Evolutionary conservation across 495 filamentous ascomycete genomes (phyloP), one percentile per base, ranked within the genome.

Genomic region (Aspergillus bridgeri): DNA sequence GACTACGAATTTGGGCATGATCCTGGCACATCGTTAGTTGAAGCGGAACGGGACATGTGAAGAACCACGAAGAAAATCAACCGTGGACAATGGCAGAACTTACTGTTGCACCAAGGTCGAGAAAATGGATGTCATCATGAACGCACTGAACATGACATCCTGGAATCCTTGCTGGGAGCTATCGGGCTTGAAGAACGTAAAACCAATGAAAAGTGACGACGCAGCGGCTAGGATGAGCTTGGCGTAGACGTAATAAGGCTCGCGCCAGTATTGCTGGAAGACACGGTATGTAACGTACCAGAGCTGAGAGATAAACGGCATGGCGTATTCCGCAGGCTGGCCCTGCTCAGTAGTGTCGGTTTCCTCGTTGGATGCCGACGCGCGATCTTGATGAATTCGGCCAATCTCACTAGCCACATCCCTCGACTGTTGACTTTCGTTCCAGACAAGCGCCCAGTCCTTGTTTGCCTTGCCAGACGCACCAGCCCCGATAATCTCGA

Each of bases 121-220:
- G 69, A 92, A 89, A 51, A 96, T 82, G 6, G 84, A 90, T 49
- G 89, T 78, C 11, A 96, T 73, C 77, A 92, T 85, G 76, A 96
- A 95, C 64, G 93, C 86, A 65, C 85, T 80, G 67, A 94, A 95
- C 68, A 93, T 80, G 57, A 90, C 86, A 68, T 92, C 91, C 67
- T 92, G 90, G 21, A 95, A 82, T 45, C 90, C 91, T 66, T 93
- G 88, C 21, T 85, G 75, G 2, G 82, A 80, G 70, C 82, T 86
- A 53, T 83, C 75, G 0, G 89, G 80, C 38, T 86, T 83, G 80
- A 83, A 91, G 73, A 96, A 95, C 42, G 90, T 90, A 75, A 96
- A 92, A 13, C 90, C 91, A 66, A 92, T 91, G 74, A 96, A 94
- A 13, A 95, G 77, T 3, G 80, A 65, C 3, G 67, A 69, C 24